Evolutionary conservation across 805 yeast species (phyloP).

Genomic region (Vanderwaltozyma yarrowii): DNA sequence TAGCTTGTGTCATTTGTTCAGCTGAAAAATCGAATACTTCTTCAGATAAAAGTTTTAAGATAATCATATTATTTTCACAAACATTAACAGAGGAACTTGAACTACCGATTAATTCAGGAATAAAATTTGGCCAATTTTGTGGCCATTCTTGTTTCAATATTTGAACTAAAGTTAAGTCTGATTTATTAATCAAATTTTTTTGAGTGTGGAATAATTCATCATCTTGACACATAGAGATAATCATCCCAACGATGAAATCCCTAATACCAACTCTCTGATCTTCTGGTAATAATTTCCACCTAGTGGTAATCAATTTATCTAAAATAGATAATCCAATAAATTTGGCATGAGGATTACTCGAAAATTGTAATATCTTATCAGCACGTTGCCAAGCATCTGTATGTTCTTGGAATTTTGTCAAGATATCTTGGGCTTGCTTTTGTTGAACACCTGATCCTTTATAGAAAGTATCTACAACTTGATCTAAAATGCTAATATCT

Average conservation of each 20-base stretch:
- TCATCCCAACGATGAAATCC: constrained; percentile 89
- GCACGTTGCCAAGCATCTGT: constrained; percentile 95
- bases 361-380: constrained; percentile 73
- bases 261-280: constrained; percentile 89
- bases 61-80: constrained; percentile 95
- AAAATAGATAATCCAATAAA: constrained; percentile 84
- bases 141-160: constrained; percentile 99
- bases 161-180: constrained; percentile 88
- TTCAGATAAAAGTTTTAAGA: constrained; percentile 78
- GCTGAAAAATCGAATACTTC: constrained; percentile 95
- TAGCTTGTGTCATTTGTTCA: constrained; percentile 94
- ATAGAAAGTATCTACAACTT: constrained; percentile 76
- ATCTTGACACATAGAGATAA: constrained; percentile 80
- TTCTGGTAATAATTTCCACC: constrained; percentile 88
- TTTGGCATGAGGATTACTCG: constrained; percentile 77
- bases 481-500: constrained; percentile 71
- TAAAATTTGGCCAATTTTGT: constrained; percentile 93
- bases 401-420: constrained; percentile 80
- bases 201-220: constrained; percentile 60
- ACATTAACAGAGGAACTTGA: constrained; percentile 81
- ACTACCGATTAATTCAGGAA: constrained; percentile 83
- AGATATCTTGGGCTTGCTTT: constrained; percentile 57
- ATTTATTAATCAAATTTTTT: constrained; percentile 80
- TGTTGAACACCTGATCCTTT: constrained; percentile 61
- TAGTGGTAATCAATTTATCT: constrained; percentile 79